These are phyloP conservation scores for Neurospora crassa DNA, from an alignment of 2,329 filamentous ascomycete species.

Conservation along the genomic window DNA sequence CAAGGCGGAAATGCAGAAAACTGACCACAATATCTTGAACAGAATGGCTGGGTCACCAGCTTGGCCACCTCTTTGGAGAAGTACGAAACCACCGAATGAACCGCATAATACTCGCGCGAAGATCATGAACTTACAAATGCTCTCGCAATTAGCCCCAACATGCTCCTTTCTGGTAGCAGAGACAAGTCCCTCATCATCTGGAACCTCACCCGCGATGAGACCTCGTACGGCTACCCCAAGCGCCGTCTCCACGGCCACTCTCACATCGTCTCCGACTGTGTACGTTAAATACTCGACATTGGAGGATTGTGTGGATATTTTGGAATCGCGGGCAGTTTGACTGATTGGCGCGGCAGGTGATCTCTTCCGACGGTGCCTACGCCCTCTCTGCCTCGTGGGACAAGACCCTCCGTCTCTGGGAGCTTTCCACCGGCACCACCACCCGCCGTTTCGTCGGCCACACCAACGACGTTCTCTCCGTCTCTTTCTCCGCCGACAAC, in stretches of 20 bases:
- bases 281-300: slow-evolving; percentile 45
- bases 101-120: slow-evolving; percentile 1
- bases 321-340: slow-evolving; percentile 16
- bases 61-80: slow-evolving; percentile 98
- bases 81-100: slow-evolving; percentile 42
- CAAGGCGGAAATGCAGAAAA: neutral
- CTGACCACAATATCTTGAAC: slow-evolving; percentile 21
- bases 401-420: slow-evolving; percentile 99
- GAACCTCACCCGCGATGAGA: slow-evolving; percentile 98
- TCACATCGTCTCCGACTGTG: slow-evolving; percentile 99
- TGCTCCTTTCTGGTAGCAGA: slow-evolving; percentile 94
- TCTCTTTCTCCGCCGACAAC: slow-evolving; percentile 99
- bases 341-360: slow-evolving; percentile 58
- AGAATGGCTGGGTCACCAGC: slow-evolving; percentile 97
- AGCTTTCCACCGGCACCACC: slow-evolving; percentile 93
- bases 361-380: slow-evolving; percentile 98
- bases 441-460: slow-evolving; percentile 98
- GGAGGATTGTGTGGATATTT: slow-evolving; percentile 2
- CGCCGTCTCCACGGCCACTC: slow-evolving; percentile 97
- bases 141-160: slow-evolving; percentile 66
- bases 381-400: slow-evolving; percentile 98
- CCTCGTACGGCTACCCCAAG: slow-evolving; percentile 98
- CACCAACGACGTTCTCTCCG: slow-evolving; percentile 98
- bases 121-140: slow-evolving; percentile 13
- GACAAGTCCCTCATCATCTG: slow-evolving; percentile 99